Conservation (phyloP, 805 yeast species). For the Dipodascus albidus region DNA sequence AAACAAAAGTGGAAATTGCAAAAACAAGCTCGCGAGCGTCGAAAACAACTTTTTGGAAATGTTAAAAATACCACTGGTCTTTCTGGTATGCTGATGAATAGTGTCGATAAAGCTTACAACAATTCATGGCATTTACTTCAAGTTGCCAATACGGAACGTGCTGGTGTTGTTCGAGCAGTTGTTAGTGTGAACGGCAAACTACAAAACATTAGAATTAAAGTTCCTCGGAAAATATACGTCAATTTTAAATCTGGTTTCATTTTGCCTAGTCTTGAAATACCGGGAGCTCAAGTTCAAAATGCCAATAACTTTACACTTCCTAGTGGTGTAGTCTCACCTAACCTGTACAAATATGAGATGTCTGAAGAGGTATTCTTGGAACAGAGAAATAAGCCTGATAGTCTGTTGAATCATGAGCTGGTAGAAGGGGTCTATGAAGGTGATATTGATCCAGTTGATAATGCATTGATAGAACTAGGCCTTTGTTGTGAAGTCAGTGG, state of each 20-base stretch:
- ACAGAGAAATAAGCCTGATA: slow-evolving; percentile 45
- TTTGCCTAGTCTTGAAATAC: slow-evolving; percentile 31
- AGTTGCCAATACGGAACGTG: slow-evolving; percentile 33
- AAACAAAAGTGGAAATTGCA: slow-evolving; percentile 84
- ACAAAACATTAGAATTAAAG: slow-evolving; percentile 59
- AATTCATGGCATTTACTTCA: slow-evolving; percentile 81
- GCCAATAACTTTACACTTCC: slow-evolving; percentile 55
- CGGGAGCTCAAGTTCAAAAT: slow-evolving; percentile 44
- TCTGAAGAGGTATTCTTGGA: slow-evolving; percentile 50
- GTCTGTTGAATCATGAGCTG: slow-evolving; percentile 50
- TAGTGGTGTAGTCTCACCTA: slow-evolving; percentile 39
- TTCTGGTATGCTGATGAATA: slow-evolving; percentile 58
- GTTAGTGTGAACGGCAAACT: slow-evolving; percentile 60
- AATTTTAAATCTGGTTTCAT: slow-evolving; percentile 39
- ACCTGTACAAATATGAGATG: slow-evolving; percentile 54
- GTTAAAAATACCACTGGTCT: slow-evolving; percentile 39
- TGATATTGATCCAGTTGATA: slow-evolving; percentile 50
- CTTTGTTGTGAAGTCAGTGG: slow-evolving; percentile 59
- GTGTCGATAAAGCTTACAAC: slow-evolving; percentile 60
- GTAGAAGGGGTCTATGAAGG: slow-evolving; percentile 70
- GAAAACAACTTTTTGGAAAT: slow-evolving; percentile 71
- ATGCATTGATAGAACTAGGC: slow-evolving; percentile 75
- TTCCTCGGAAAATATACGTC: slow-evolving; percentile 66
- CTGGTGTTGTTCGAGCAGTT: slow-evolving; percentile 71
- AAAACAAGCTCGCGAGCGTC: slow-evolving; percentile 55